phyloP scores from a whole-genome alignment of 2,329 filamentous ascomycete species.

The Exophiala spinifera region DNA sequence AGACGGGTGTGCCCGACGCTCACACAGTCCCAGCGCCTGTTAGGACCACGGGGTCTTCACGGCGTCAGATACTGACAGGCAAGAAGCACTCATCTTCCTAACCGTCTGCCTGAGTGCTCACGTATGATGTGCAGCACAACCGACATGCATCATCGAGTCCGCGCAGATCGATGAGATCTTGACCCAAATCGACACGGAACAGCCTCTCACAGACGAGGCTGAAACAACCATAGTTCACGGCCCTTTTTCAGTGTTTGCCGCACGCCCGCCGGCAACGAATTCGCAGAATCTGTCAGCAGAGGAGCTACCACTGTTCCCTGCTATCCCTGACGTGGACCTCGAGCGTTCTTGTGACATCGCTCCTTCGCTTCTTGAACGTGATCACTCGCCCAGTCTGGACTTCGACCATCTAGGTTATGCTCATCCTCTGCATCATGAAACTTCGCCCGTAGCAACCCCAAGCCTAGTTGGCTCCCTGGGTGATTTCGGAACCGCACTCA shows the following conservation, averaged over 20 bases:
- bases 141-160: neutral
- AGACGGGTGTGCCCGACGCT: neutral
- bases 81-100: neutral
- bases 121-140: neutral
- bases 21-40: neutral
- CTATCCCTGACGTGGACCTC: too few species aligned
- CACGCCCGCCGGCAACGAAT: neutral
- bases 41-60: neutral
- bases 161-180: constrained; percentile 2
- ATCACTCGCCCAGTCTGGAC: neutral
- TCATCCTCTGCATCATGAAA: neutral
- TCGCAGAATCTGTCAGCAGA: neutral
- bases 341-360: neutral
- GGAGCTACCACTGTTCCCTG: neutral
- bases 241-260: neutral
- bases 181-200: neutral
- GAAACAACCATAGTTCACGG: neutral
- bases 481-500: neutral
- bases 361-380: neutral
- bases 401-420: neutral
- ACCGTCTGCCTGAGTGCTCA: neutral
- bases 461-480: neutral
- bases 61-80: constrained; percentile 7
- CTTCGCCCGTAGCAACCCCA: neutral
- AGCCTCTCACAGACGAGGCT: neutral